Percentiles rank a stretch among this genome's conserved stretches.
Conservation (phyloP, 208 protist genomes). For the Leptomonas seymouri region DNA sequence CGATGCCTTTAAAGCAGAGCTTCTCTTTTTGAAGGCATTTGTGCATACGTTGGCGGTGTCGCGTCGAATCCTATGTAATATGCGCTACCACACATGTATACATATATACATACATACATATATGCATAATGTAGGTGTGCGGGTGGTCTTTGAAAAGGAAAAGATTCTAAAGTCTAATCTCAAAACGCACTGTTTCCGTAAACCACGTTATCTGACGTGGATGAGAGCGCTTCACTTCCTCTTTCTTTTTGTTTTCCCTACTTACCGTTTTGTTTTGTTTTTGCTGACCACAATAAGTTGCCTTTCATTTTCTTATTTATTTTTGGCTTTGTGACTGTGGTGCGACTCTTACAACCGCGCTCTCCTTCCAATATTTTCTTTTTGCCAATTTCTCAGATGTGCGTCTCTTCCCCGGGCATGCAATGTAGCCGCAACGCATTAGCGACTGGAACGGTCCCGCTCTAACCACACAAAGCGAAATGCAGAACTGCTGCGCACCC, state of each 20-base stretch:
- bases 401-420: constrained; percentile 2
- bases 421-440: not conserved
- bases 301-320: not conserved
- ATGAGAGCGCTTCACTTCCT: not conserved
- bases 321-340: not conserved
- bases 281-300: not conserved
- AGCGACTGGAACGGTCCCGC: not conserved
- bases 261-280: constrained; percentile 1
- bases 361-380: not conserved
- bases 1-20: too few species aligned
- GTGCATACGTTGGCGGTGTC: too few species aligned
- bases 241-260: not conserved
- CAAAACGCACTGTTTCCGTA: too few species aligned
- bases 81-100: too few species aligned
- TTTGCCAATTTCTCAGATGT: constrained; percentile 1
- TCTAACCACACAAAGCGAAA: constrained; percentile 5
- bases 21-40: too few species aligned
- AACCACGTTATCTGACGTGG: too few species aligned
- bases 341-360: not conserved
- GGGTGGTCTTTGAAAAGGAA: too few species aligned
- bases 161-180: too few species aligned
- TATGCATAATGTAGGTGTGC: too few species aligned
- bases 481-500: not conserved
- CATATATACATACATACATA: too few species aligned
- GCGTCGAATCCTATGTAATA: too few species aligned